phyloP scores from a whole-genome alignment of 2,329 filamentous ascomycete genomes.

The Stylonectria norvegica region DNA sequence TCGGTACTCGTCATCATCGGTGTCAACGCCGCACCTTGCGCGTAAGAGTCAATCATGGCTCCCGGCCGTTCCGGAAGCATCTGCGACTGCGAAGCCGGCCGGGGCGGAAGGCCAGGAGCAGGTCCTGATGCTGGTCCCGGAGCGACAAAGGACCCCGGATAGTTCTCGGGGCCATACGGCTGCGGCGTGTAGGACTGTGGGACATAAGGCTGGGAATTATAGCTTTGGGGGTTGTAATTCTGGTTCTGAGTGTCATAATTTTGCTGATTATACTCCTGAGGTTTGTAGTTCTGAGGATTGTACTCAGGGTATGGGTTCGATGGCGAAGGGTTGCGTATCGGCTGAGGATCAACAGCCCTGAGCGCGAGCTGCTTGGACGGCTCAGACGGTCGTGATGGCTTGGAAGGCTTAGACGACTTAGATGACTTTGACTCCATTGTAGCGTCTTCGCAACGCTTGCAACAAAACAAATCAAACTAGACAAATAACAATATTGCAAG shows the following conservation, averaged over 20 bases:
- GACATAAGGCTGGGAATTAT: not conserved
- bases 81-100: conserved; percentile 19
- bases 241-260: not conserved
- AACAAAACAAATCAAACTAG: too few species aligned
- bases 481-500: conserved; percentile 8
- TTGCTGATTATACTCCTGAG: not conserved
- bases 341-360: conserved; percentile 26
- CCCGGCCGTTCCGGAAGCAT: conserved; percentile 12
- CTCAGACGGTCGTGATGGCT: conserved; percentile 22
- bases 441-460: conserved; percentile 1
- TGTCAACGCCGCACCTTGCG: conserved; percentile 12
- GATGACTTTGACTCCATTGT: conserved; percentile 8
- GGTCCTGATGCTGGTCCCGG: conserved; percentile 8
- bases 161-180: conserved; percentile 19
- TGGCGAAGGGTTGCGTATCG: conserved; percentile 23
- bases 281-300: conserved; percentile 16
- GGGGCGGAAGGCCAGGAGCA: conserved; percentile 17
- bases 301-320: conserved; percentile 16
- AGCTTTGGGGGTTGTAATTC: not conserved
- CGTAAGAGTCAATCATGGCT: conserved; percentile 12
- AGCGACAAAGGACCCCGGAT: conserved; percentile 13
- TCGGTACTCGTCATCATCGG: conserved; percentile 18
- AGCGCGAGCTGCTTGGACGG: too few species aligned
- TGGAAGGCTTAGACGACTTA: conserved; percentile 16
- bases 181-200: conserved; percentile 11